Evolutionary conservation across 176 grass and related monocot species (phyloP).

Genomic region (Carex littledalei): DNA sequence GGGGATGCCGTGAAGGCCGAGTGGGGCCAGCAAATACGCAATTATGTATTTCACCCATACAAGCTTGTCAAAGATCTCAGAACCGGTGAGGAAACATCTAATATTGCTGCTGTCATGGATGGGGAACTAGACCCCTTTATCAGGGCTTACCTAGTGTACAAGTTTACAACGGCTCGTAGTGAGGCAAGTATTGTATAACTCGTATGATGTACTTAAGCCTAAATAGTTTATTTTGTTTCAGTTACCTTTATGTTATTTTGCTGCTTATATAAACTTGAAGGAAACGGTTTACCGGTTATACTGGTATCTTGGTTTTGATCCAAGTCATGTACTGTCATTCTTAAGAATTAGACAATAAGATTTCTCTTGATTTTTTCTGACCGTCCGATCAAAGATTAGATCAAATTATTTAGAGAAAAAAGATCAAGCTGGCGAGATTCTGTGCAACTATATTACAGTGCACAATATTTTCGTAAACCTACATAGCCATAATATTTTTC

Average conservation of each 20-base stretch:
- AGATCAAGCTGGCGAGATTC: no score
- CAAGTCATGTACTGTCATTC: background rate
- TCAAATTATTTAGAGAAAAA: no score
- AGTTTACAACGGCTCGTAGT: slow-evolving; percentile 30
- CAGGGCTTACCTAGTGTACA: slow-evolving; percentile 70
- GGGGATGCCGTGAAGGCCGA: slow-evolving; percentile 89
- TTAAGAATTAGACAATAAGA: background rate
- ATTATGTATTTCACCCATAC: slow-evolving; percentile 98
- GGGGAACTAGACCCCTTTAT: slow-evolving; percentile 78
- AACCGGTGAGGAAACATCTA: slow-evolving; percentile 57
- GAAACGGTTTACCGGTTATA: background rate
- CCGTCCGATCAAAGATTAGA: no score
- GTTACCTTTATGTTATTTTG: background rate
- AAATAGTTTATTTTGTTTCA: background rate
- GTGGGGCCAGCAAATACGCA: slow-evolving; percentile 98
- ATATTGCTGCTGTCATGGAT: slow-evolving; percentile 72
- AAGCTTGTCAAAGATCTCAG: slow-evolving; percentile 95
- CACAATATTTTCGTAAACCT: no score
- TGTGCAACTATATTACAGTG: no score
- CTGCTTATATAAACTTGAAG: background rate
- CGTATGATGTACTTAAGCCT: background rate
- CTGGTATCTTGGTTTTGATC: background rate
- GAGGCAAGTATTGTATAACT: slow-evolving; percentile 25
- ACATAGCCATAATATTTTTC: no score
- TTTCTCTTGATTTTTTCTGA: no score